Conservation (phyloP, 257 asterid genomes). For the Ligustrum vulgare region DNA sequence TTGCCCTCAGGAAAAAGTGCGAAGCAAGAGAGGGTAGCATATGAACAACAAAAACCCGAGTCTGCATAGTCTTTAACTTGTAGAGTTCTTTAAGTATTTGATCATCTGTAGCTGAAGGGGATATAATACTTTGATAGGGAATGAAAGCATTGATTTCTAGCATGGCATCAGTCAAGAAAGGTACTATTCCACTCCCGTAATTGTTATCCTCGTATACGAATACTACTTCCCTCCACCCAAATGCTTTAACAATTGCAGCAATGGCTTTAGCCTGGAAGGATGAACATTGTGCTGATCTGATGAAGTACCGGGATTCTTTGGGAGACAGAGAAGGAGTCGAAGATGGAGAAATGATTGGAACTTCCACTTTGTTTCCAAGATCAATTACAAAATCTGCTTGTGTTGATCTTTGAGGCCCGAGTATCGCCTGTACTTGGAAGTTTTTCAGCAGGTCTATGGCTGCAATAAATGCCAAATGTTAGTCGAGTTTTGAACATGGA, state of each 20-base stretch:
- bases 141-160: constrained; percentile 22
- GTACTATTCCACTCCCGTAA: constrained; percentile 44
- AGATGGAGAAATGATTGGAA: constrained; percentile 52
- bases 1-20: constrained; percentile 38
- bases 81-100: constrained; percentile 33
- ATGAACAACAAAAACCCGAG: constrained; percentile 52
- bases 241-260: constrained; percentile 40
- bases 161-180: constrained; percentile 36
- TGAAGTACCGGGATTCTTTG: constrained; percentile 38
- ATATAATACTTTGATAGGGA: constrained; percentile 30
- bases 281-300: constrained; percentile 44
- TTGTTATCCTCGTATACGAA: constrained; percentile 36
- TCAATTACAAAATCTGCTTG: constrained; percentile 49
- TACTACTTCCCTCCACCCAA: constrained; percentile 46
- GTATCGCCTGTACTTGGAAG: constrained; percentile 40
- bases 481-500: background rate
- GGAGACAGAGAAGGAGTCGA: constrained; percentile 50
- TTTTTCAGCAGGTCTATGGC: constrained; percentile 54
- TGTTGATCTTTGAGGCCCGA: constrained; percentile 47
- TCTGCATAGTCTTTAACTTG: constrained; percentile 39
- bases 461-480: constrained; percentile 19
- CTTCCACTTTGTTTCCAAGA: constrained; percentile 39
- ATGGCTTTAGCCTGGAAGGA: constrained; percentile 49
- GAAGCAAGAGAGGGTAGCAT: constrained; percentile 38
- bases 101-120: constrained; percentile 38